Evolutionary conservation across 805 yeast genomes (phyloP).

Genomic region (Metschnikowia anglica): DNA sequence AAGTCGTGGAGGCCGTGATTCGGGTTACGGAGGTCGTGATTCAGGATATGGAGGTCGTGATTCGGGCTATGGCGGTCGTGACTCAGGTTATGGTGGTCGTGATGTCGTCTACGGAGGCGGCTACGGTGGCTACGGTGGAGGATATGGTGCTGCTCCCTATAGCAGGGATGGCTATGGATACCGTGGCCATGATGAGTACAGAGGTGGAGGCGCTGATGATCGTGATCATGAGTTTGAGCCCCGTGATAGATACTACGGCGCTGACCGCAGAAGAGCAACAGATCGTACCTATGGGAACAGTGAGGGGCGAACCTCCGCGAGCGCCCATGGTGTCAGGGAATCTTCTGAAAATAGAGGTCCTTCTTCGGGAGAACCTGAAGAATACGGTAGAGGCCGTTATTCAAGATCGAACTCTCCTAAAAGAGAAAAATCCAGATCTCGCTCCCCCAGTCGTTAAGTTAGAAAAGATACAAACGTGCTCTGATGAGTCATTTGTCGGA

Average conservation of each 20-base stretch:
- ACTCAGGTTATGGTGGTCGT: conserved; percentile 19
- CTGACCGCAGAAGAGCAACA: conserved; percentile 15
- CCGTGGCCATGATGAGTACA: conserved; percentile 22
- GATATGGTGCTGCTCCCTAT: conserved; percentile 10
- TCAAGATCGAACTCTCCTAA: conserved; percentile 35
- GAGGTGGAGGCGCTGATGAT: conserved; percentile 20
- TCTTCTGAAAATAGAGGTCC: conserved; percentile 9
- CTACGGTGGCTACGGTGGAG: conserved; percentile 14
- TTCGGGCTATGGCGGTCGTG: conserved; percentile 21
- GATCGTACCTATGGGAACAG: conserved; percentile 16
- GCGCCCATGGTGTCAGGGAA: conserved; percentile 19
- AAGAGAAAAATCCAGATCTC: conserved; percentile 41
- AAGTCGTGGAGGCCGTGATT: conserved; percentile 10
- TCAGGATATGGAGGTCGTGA: conserved; percentile 17
- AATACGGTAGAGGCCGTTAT: conserved; percentile 26
- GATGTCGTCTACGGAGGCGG: conserved; percentile 22
- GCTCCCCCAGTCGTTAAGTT: conserved; percentile 26
- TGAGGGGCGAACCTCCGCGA: conserved; percentile 15
- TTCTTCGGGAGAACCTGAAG: conserved; percentile 13
- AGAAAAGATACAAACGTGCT: too few relatives aligned
- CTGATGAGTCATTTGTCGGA: too few relatives aligned
- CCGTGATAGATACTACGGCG: conserved; percentile 21
- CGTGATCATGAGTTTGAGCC: conserved; percentile 23
- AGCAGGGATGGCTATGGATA: conserved; percentile 19
- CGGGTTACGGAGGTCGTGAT: conserved; percentile 22